Base-by-base conservation (phyloP, 768 basidiomycete species). In the Lactarius evosmus region DNA sequence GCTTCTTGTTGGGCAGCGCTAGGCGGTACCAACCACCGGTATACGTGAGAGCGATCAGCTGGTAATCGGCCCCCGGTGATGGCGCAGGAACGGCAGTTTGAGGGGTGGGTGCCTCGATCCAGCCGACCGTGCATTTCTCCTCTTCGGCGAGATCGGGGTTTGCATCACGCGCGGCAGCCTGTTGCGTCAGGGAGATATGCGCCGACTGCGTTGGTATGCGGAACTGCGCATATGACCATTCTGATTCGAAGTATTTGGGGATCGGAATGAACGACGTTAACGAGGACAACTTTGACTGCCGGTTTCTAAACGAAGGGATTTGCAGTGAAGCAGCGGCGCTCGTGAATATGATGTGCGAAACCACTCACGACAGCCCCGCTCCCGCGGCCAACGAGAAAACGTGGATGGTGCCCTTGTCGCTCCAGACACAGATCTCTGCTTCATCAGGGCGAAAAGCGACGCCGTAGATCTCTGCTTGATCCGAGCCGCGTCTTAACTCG, bases 141-240 rank as follows among this genome's bases (percentile, higher is more conserved):
- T 93, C 93, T 50, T 91, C 93, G 30, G 82, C 82, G 33, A 85
- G 77, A 68, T 87, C 88, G 2, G 79, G 78, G 16, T 81, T 78
- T 6, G 85, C 78, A 22, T 58, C 64, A 2, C 86, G 79, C 64
- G 77, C 74, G 12, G 82, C 73, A 1, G 85, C 81, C n/a, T 85
- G 81, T 3, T 89, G 83, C 14, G 88, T 85, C 36, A 94, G 75
- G 12, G 90, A 87, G 53, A 93, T 88, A 67, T 95, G 92, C 8
- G 93, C 79, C 1, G 88, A 87, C 69, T 93, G 91, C 2, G 88
- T 78, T 3, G 94, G 94, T 71, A 97, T 90, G 49, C 91, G 84
- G 73, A 91, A 97, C 68, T 92, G 89, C 16, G 94, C 92, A 71
- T 96, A 95, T 0, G 94, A 95, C 95, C 94, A 96, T 74, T 95